Conservation (phyloP, 305 asterid species). For the Fraxinus baroniana region DNA sequence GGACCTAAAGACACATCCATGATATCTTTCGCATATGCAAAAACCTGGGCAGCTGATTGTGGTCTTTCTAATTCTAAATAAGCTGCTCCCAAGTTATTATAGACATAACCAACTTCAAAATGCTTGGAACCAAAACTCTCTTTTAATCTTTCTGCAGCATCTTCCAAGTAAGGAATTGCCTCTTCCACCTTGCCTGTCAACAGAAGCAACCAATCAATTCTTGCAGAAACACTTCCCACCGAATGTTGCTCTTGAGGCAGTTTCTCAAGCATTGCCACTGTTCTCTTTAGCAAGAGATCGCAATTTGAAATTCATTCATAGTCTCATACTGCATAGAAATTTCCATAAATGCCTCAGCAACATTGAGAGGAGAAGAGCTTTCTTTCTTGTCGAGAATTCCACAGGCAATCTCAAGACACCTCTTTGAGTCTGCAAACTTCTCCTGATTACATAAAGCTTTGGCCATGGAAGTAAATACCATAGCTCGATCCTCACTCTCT, state of each 20-base stretch:
- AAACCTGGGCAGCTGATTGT: slow-evolving; percentile 90
- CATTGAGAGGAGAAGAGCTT: slow-evolving; percentile 49
- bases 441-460: slow-evolving; percentile 75
- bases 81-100: slow-evolving; percentile 89
- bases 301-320: slow-evolving; percentile 80
- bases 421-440: slow-evolving; percentile 66
- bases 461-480: slow-evolving; percentile 75
- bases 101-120: slow-evolving; percentile 78
- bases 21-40: slow-evolving; percentile 83
- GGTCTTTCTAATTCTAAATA: slow-evolving; percentile 85
- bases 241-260: slow-evolving; percentile 89
- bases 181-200: slow-evolving; percentile 74
- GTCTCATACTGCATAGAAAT: slow-evolving; percentile 75
- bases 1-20: slow-evolving; percentile 94
- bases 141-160: slow-evolving; percentile 88
- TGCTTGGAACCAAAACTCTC: slow-evolving; percentile 92
- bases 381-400: slow-evolving; percentile 68
- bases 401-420: slow-evolving; percentile 69
- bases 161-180: slow-evolving; percentile 78
- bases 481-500: slow-evolving; percentile 82
- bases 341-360: slow-evolving; percentile 72
- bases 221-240: slow-evolving; percentile 80
- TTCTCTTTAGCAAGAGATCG: slow-evolving; percentile 60
- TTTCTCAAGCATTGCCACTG: slow-evolving; percentile 64
- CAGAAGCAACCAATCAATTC: slow-evolving; percentile 84